These are phyloP conservation scores for Bondarzewia mesenterica DNA, from an alignment of 1,284 basidiomycete species.

Conservation along the genomic window DNA sequence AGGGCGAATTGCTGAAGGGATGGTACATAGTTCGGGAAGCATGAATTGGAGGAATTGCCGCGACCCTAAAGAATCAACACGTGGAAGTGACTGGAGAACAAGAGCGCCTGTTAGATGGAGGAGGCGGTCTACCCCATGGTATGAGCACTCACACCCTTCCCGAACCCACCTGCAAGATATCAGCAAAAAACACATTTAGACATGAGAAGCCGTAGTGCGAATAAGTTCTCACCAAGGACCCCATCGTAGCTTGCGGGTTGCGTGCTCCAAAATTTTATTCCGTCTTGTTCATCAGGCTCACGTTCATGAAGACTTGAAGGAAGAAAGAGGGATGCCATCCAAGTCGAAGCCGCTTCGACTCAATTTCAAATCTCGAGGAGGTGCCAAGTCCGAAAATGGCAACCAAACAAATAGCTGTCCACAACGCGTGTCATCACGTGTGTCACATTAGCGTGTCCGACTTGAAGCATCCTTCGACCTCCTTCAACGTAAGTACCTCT, in stretches of 20 bases:
- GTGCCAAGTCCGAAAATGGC: not conserved
- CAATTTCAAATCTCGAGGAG: not conserved
- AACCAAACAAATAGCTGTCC: conserved; percentile 3
- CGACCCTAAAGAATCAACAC: conserved; percentile 83
- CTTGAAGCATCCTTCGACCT: not conserved
- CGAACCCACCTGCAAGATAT: conserved; percentile 49
- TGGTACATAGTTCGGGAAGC: conserved; percentile 68
- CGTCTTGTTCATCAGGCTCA: conserved; percentile 47
- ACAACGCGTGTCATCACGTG: conserved; percentile 9
- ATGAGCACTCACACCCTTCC: conserved; percentile 48
- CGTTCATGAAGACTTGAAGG: too few relatives aligned
- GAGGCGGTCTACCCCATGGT: not conserved
- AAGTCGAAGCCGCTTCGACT: conserved; percentile 4
- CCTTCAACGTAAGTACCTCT: not conserved
- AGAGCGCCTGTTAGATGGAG: conserved; percentile 7
- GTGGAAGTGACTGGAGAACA: conserved; percentile 64
- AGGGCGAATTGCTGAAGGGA: conserved; percentile 56
- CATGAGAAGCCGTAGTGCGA: too few relatives aligned
- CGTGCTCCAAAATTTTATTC: conserved; percentile 70
- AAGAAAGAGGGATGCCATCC: too few relatives aligned
- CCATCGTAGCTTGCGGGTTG: conserved; percentile 72
- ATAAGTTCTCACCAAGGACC: conserved; percentile 40
- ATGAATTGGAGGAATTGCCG: conserved; percentile 79
- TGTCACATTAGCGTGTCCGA: not conserved
- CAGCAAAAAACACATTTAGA: not conserved